Conservation (phyloP, 345 rosid genomes). For the Leavenworthia alabamica region DNA sequence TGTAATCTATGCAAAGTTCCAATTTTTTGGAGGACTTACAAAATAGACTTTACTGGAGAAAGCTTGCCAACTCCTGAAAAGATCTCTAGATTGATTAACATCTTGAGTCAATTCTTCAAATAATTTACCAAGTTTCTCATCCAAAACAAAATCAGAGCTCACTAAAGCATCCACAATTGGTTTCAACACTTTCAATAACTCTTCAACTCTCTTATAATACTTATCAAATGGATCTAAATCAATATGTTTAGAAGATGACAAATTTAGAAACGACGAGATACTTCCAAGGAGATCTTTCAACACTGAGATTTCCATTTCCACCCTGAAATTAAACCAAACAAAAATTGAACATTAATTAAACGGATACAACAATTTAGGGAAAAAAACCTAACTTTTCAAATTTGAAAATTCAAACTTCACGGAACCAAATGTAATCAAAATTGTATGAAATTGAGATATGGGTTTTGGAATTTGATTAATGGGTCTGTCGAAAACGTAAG, state of each 20-base stretch:
- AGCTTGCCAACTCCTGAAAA: conserved; percentile 65
- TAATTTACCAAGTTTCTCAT: conserved; percentile 48
- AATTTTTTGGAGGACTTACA: conserved; percentile 68
- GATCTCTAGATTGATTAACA: conserved; percentile 60
- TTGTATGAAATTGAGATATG: too few species aligned
- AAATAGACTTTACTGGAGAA: conserved; percentile 72
- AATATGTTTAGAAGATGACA: conserved; percentile 52
- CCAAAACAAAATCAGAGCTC: conserved; percentile 53
- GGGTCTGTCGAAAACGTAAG: not conserved
- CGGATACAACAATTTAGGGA: not conserved
- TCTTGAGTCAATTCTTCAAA: conserved; percentile 61
- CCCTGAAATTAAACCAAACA: conserved; percentile 31
- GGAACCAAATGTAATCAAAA: too few species aligned
- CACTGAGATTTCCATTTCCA: conserved; percentile 65
- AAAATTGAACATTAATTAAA: not conserved
- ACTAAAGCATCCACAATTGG: conserved; percentile 56
- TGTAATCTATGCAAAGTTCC: too few species aligned
- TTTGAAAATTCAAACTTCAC: too few species aligned
- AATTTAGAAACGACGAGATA: conserved; percentile 55
- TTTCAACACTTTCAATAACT: conserved; percentile 63
- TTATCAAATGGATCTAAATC: conserved; percentile 59
- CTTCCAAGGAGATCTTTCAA: conserved; percentile 57
- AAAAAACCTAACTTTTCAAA: too few species aligned
- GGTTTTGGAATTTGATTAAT: too few species aligned
- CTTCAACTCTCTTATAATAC: conserved; percentile 69